Conservation (phyloP, 2,329 filamentous ascomycete genomes). For the Fusarium transvaalense region DNA sequence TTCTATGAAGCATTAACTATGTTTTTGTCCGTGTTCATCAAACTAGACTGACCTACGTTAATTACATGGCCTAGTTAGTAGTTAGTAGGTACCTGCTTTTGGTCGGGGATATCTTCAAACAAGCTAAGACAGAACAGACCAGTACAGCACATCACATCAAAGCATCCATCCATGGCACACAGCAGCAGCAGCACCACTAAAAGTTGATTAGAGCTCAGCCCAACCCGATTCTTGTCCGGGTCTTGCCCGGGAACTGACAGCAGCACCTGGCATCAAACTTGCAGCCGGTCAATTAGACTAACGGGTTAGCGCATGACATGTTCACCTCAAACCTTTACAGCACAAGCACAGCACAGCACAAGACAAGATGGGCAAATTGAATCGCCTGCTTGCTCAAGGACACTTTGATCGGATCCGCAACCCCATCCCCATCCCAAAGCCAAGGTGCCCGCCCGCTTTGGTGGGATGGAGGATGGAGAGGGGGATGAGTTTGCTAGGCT, state of each 20-base stretch:
- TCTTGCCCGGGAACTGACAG: slow-evolving; percentile 36
- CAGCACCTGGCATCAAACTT: slow-evolving; percentile 23
- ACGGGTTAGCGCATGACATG: slow-evolving; percentile 37
- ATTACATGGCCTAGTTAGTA: slow-evolving; percentile 1
- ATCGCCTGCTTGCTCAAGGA: slow-evolving; percentile 24
- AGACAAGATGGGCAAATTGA: slow-evolving; percentile 27
- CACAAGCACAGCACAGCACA: slow-evolving; percentile 1
- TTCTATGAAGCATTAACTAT: slow-evolving; percentile 2
- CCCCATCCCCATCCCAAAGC: slow-evolving; percentile 15
- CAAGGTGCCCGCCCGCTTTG: slow-evolving; percentile 15
- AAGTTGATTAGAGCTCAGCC: not conserved
- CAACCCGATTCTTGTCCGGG: slow-evolving; percentile 6
- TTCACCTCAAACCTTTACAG: slow-evolving; percentile 11
- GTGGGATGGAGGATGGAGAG: slow-evolving; percentile 23
- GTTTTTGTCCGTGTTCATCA: slow-evolving; percentile 15
- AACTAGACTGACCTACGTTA: slow-evolving; percentile 6
- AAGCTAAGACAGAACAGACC: slow-evolving; percentile 25
- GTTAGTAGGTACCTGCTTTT: slow-evolving; percentile 1
- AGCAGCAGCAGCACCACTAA: not conserved
- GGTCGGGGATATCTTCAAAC: slow-evolving; percentile 32
- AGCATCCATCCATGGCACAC: not conserved
- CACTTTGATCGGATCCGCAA: slow-evolving; percentile 28
- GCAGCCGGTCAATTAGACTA: slow-evolving; percentile 42
- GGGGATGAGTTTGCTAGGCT: not conserved
- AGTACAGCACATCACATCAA: slow-evolving; percentile 1